A percentile compares a stretch with the other conserved stretches of the same genome.
Evolutionary conservation across 1,284 basidiomycete genomes (phyloP).

Genomic region (Austroboletus novae-zelandiae): DNA sequence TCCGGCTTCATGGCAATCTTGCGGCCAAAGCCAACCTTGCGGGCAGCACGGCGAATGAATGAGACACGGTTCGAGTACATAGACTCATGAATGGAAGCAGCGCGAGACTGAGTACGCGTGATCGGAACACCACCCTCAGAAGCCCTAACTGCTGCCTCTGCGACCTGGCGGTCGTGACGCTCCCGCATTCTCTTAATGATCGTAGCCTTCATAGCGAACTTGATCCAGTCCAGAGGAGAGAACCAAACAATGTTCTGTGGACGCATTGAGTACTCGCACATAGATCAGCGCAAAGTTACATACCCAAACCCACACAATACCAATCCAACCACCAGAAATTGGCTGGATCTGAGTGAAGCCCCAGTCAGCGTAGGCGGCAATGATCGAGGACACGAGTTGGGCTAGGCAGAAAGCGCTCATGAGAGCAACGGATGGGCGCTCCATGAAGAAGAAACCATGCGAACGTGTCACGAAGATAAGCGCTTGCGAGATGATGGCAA

Average conservation of each 20-base stretch:
- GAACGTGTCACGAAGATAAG: constrained; percentile 97
- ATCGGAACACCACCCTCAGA: constrained; percentile 70
- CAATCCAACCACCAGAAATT: constrained; percentile 92
- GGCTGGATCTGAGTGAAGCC: constrained; percentile 79
- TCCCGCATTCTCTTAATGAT: constrained; percentile 81
- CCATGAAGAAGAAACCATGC: constrained; percentile 98
- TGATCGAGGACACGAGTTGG: constrained; percentile 93
- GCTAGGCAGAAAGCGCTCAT: constrained; percentile 90
- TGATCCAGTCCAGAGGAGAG: constrained; percentile 91
- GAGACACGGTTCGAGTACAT: constrained; percentile 91
- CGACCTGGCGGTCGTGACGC: constrained; percentile 47
- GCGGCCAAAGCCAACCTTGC: constrained; percentile 83
- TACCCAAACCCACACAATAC: constrained; percentile 96
- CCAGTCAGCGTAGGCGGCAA: constrained; percentile 91
- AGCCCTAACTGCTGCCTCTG: constrained; percentile 40
- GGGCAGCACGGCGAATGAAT: constrained; percentile 83
- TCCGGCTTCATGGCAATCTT: constrained; percentile 79
- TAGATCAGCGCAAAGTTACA: constrained; percentile 26
- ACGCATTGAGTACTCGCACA: constrained; percentile 5
- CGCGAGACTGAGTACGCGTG: constrained; percentile 83
- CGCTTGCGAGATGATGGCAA: constrained; percentile 97
- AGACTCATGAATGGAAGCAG: constrained; percentile 88
- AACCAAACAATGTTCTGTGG: constrained; percentile 89
- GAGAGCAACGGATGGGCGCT: constrained; percentile 89
- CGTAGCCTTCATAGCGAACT: constrained; percentile 93